Evolutionary conservation across 2,329 filamentous ascomycete genomes (phyloP).

Genomic region (Alternaria viburni): DNA sequence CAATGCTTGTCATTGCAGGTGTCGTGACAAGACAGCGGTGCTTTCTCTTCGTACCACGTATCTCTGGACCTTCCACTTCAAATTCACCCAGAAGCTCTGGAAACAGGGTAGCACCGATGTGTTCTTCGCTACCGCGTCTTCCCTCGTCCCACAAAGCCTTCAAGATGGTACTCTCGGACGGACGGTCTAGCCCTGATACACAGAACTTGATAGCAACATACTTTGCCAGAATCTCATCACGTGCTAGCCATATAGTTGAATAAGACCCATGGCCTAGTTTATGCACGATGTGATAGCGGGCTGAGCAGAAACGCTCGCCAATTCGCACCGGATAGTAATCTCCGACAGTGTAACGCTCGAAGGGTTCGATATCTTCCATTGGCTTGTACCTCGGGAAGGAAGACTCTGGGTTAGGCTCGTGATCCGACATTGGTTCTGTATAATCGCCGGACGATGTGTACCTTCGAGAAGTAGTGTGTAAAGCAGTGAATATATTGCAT

Average conservation of each 20-base stretch:
- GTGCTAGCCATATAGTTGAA: background rate
- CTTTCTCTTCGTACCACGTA: slow-evolving; percentile 19
- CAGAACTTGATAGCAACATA: slow-evolving; percentile 15
- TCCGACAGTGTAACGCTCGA: slow-evolving; percentile 2
- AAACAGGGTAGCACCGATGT: background rate
- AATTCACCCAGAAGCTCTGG: slow-evolving; percentile 33
- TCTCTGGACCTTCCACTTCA: slow-evolving; percentile 38
- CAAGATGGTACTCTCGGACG: slow-evolving; percentile 8
- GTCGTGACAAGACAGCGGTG: slow-evolving; percentile 48
- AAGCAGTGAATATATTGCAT: background rate
- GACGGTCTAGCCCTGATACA: slow-evolving; percentile 5
- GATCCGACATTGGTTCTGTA: background rate
- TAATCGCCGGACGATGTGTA: background rate
- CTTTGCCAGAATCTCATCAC: background rate
- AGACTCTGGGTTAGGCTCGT: background rate
- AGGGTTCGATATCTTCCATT: slow-evolving; percentile 10
- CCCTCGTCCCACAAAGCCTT: slow-evolving; percentile 3
- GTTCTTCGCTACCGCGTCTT: background rate
- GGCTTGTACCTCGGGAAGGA: background rate
- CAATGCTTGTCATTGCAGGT: slow-evolving; percentile 35
- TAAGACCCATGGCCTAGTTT: background rate
- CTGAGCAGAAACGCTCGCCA: background rate
- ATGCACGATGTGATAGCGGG: background rate
- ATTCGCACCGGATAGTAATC: background rate
- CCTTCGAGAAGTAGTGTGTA: background rate